Evolutionary conservation across 2,329 filamentous ascomycete genomes (phyloP).

Genomic region (Paraphoma chrysanthemicola): DNA sequence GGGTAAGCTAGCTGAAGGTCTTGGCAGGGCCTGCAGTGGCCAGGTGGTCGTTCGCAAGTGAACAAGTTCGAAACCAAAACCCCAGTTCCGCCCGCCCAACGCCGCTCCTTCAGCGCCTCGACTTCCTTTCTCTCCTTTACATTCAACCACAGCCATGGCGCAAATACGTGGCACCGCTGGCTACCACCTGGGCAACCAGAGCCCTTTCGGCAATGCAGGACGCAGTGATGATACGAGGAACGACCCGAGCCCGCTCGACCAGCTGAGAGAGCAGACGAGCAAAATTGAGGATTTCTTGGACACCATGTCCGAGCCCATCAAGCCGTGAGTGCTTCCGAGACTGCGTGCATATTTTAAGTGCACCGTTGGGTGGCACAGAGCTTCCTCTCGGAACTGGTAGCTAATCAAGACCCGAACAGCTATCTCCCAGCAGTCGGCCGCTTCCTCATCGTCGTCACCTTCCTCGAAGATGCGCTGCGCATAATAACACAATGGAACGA

Average conservation of each 20-base stretch:
- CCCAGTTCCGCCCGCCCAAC: slow-evolving; percentile 32
- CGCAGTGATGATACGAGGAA: slow-evolving; percentile 64
- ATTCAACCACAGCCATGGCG: slow-evolving; percentile 54
- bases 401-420: slow-evolving; percentile 57
- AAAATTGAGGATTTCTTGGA: slow-evolving; percentile 97
- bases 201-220: slow-evolving; percentile 71
- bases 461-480: slow-evolving; percentile 93
- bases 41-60: slow-evolving; percentile 22
- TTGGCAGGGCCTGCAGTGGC: slow-evolving; percentile 29
- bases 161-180: slow-evolving; percentile 72
- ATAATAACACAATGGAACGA: slow-evolving; percentile 98
- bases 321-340: slow-evolving; percentile 73
- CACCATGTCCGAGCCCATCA: slow-evolving; percentile 84
- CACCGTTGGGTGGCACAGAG: slow-evolving; percentile 3
- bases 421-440: slow-evolving; percentile 95
- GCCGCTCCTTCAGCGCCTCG: slow-evolving; percentile 22
- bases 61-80: slow-evolving; percentile 37
- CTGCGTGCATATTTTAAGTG: slow-evolving; percentile 1
- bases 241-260: slow-evolving; percentile 81
- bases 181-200: slow-evolving; percentile 81
- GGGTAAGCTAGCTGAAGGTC: slow-evolving; percentile 10
- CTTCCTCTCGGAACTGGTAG: slow-evolving; percentile 9
- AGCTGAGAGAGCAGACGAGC: slow-evolving; percentile 92
- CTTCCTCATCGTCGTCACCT: slow-evolving; percentile 97
- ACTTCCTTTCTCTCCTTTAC: slow-evolving; percentile 22